Base-by-base conservation (phyloP, 495 filamentous ascomycete genomes). In the Pyrenula aspistea region DNA sequence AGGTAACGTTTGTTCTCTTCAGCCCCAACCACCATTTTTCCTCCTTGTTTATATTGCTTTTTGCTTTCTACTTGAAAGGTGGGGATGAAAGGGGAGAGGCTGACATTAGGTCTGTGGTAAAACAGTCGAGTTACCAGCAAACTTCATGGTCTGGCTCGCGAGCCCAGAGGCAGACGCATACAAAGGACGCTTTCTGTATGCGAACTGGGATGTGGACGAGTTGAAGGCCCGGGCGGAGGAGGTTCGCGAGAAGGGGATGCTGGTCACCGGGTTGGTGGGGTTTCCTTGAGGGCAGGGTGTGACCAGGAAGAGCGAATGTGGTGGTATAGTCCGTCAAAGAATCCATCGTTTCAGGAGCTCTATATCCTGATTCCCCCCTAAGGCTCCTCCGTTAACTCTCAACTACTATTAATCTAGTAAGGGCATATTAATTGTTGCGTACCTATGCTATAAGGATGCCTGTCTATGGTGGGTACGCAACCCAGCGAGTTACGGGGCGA, bases 121-220 rank as follows among this genome's bases (percentile, higher is more conserved):
- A 31, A 2, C 49, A 51, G 47, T 22, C 21, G 22, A 36, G 12
- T 55, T 53, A 19, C 51, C 52, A 8, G 22, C 21, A 21, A 15
- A 58, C 52, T 72, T 70, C 50, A 59, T 54, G 53, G 62, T 79
- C 1, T 78, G 71, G 65, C 65, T 77, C 49, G 62, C 67, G 51
- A 68, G 64, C 11, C 62, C 65, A 42, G 62, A 76, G 60, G 69
- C 73, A 15, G 61, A 55, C 12, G 76, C 73, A 36, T 52, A 77
- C 56, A 72, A 68, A 19, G 71, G 76, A 0, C 63, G 70, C 53
- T 73, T 69, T 53, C 55, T 78, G 22, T 65, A 60, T 58, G 67
- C 65, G 2, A 75, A 77, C 36, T 80, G 74, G 77, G 77, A 81
- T 52, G 73, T 73, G 62, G 64, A 67, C 3, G 83, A 83, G 60